Evolutionary conservation across 2,329 filamentous ascomycete species (phyloP).

Genomic region (Hypoxylon sp.): DNA sequence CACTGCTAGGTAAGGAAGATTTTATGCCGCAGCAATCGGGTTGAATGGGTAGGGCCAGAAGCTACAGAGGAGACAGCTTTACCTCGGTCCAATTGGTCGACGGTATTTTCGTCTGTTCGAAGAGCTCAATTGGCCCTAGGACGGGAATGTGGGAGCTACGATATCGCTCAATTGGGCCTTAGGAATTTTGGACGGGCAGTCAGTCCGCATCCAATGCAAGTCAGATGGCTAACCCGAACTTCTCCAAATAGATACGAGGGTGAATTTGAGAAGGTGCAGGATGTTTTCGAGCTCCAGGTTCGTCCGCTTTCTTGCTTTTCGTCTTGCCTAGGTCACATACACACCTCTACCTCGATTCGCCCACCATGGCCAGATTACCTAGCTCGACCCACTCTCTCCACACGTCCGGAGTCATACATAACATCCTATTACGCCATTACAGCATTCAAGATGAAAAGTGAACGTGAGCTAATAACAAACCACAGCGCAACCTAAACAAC

Average conservation of each 20-base stretch:
- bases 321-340: constrained; percentile 11
- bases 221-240: constrained; percentile 52
- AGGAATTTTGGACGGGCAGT: neutral
- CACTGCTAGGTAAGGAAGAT: constrained; percentile 83
- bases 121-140: constrained; percentile 23
- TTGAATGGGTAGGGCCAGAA: neutral
- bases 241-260: constrained; percentile 88
- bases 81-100: constrained; percentile 7
- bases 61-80: constrained; percentile 14
- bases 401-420: constrained; percentile 22
- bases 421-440: constrained; percentile 43
- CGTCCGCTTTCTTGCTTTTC: constrained; percentile 49
- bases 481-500: constrained; percentile 81
- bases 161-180: constrained; percentile 27
- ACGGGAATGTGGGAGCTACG: constrained; percentile 1
- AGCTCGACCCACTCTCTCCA: constrained; percentile 37
- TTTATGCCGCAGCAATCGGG: neutral
- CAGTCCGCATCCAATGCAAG: constrained; percentile 48
- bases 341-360: neutral
- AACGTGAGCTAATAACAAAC: constrained; percentile 28
- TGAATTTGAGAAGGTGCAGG: constrained; percentile 97
- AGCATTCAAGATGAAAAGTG: neutral
- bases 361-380: constrained; percentile 1
- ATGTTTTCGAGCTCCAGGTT: constrained; percentile 99
- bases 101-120: neutral